Base-by-base conservation (phyloP, 2,329 filamentous ascomycete species). In the Trichoderma pleuroti region DNA sequence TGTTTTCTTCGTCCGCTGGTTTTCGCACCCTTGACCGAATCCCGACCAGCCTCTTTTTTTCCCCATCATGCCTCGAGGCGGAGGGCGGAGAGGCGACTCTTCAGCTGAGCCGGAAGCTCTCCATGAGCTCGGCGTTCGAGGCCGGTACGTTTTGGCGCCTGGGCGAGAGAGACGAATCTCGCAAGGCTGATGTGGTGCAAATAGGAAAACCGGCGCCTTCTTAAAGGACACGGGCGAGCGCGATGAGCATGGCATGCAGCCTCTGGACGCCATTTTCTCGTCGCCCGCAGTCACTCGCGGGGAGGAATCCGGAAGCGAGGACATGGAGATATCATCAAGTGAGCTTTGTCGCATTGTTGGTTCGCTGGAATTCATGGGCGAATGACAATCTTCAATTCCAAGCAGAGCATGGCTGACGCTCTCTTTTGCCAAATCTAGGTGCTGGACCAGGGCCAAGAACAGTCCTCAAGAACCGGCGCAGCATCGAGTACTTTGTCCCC, bases 241-340 rank as follows among this genome's bases (percentile, higher is more conserved):
- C 82, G 95, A 98, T 82, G 94, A 97, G 79, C 86, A 97, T 85
- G 96, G 95, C 80, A 90, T 99, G 84, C 93, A 98, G 79, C 91
- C 93, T 42, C 87, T 97, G 71, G 92, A 95, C 42, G 89, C 89
- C 74, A 89, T 98, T 74, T 97, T 97, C 81, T 98, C 94, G 10
- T 97, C 94, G 24, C 94, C 94, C 16, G 59, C 57, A n/a, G 92
- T 90, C 76, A 73, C 59, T 72, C 52, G 39, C 24, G 9, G 76
- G 72, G 81, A 76, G 72, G 77, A 74, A 11, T 74, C 75, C 77
- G 83, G 73, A 76, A 86, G 74, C 77, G 79, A 85, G 74, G 85
- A 86, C 54, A 87, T 88, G 85, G 85, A 86, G 28, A 83, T 87
- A 70, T 86, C 81, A 68, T 81, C 82, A 52, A 86, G 82, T 88